Percentiles rank a stretch among this genome's conserved stretches.
phyloP scores from a whole-genome alignment of 2,329 filamentous ascomycete species.

The Didymella sp. region DNA sequence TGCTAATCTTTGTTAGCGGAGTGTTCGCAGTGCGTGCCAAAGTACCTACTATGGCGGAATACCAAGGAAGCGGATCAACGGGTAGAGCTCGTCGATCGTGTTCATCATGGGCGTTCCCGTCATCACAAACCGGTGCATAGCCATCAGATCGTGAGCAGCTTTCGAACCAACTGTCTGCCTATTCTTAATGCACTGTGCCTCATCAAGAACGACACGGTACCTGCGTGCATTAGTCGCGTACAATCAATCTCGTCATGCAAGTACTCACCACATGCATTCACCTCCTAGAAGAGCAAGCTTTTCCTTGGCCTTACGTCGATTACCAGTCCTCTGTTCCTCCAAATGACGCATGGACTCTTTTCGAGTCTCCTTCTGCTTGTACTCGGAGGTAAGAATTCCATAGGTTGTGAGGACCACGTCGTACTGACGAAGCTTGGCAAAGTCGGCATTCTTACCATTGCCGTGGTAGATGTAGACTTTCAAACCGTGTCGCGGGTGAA shows the following conservation, averaged over 20 bases:
- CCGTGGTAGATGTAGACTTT: constrained; percentile 75
- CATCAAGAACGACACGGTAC: constrained; percentile 72
- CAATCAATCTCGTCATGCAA: too few relatives aligned
- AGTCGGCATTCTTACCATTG: constrained; percentile 59
- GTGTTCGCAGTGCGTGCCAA: neutral
- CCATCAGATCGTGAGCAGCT: constrained; percentile 65
- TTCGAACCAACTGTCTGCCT: constrained; percentile 66
- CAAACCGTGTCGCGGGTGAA: constrained; percentile 66
- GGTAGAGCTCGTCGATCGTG: constrained; percentile 76
- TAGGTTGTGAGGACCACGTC: constrained; percentile 84
- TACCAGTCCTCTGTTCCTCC: constrained; percentile 49
- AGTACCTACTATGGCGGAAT: constrained; percentile 67
- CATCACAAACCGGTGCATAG: constrained; percentile 73
- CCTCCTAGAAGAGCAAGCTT: constrained; percentile 62
- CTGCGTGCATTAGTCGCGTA: constrained; percentile 2
- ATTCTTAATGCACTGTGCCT: constrained; percentile 84
- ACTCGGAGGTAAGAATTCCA: constrained; percentile 72
- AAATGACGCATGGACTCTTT: constrained; percentile 54
- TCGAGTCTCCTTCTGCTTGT: constrained; percentile 65
- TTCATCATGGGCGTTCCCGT: constrained; percentile 93
- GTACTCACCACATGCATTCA: constrained; percentile 60
- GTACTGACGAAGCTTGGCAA: constrained; percentile 66
- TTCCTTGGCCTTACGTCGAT: constrained; percentile 29
- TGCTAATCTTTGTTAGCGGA: constrained; percentile 34
- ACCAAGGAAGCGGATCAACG: constrained; percentile 76